A percentile compares a stretch with the other conserved stretches of the same genome.
Evolutionary conservation across 805 yeast species (phyloP).

Genomic region (Saturnispora halmiae): DNA sequence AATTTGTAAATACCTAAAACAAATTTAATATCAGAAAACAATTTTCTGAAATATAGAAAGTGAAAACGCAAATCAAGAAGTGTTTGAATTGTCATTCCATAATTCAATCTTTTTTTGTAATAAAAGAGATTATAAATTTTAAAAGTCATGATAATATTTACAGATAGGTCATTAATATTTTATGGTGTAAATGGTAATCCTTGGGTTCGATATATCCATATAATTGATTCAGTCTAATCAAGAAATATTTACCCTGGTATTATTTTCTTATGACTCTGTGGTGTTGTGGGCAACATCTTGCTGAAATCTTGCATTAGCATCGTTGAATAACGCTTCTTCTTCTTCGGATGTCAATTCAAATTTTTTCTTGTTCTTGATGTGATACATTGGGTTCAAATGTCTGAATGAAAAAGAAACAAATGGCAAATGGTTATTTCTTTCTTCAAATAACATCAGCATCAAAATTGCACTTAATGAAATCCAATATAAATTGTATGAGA

Average conservation of each 20-base stretch:
- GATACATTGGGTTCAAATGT: conserved; percentile 63
- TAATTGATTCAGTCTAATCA: neutral
- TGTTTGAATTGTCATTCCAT: too few species aligned
- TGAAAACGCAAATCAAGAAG: too few species aligned
- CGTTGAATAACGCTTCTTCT: conserved; percentile 41
- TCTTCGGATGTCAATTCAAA: conserved; percentile 44
- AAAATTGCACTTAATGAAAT: conserved; percentile 48
- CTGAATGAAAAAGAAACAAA: conserved; percentile 39
- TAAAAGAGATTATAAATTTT: too few species aligned
- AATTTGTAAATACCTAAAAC: too few species aligned
- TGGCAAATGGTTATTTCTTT: conserved; percentile 75
- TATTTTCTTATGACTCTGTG: too few species aligned
- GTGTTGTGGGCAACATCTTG: neutral
- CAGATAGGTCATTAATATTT: too few species aligned
- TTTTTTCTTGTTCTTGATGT: conserved; percentile 61
- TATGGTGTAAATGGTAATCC: too few species aligned
- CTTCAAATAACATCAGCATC: conserved; percentile 66
- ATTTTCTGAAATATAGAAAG: too few species aligned
- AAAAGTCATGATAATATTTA: too few species aligned
- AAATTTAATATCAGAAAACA: too few species aligned
- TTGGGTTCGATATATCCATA: too few species aligned
- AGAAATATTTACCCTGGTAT: neutral
- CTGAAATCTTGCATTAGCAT: conserved; percentile 26
- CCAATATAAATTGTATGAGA: conserved; percentile 90
- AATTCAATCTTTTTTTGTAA: too few species aligned